Conservation (phyloP, 768 basidiomycete genomes). For the Pulveroboletus sp. region DNA sequence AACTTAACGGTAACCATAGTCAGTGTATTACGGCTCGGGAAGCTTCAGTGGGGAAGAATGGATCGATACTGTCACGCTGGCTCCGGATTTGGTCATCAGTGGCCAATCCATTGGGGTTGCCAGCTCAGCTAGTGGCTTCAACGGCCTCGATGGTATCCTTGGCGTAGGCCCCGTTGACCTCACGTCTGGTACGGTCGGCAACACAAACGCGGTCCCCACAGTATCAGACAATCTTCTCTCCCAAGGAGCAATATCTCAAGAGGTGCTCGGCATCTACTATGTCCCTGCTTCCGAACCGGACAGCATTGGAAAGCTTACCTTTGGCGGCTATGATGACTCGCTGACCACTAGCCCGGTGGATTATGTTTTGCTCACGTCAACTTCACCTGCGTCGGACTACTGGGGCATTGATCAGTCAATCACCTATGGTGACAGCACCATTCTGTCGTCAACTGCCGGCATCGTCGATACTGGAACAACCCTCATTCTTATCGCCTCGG, state of each 20-base stretch:
- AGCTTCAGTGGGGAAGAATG: slow-evolving; percentile 6
- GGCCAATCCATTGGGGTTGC: slow-evolving; percentile 36
- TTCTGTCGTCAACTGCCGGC: slow-evolving; percentile 10
- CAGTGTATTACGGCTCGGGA: not conserved
- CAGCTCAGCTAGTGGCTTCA: slow-evolving; percentile 21
- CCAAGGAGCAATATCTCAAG: slow-evolving; percentile 26
- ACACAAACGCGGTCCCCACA: slow-evolving; percentile 2
- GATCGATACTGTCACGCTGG: not conserved
- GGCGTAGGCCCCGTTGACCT: slow-evolving; percentile 33
- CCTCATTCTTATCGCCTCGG: not conserved
- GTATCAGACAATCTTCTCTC: slow-evolving; percentile 27
- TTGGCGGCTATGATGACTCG: slow-evolving; percentile 19
- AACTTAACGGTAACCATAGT: not conserved
- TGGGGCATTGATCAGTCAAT: slow-evolving; percentile 32
- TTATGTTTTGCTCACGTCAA: slow-evolving; percentile 23
- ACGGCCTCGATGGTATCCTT: slow-evolving; percentile 38
- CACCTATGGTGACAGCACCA: slow-evolving; percentile 16
- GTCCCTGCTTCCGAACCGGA: slow-evolving; percentile 17
- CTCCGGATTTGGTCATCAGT: not conserved
- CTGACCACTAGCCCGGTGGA: slow-evolving; percentile 17
- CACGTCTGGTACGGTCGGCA: slow-evolving; percentile 24
- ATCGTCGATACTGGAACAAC: slow-evolving; percentile 1
- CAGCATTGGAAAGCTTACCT: slow-evolving; percentile 22
- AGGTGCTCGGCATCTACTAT: slow-evolving; percentile 31
- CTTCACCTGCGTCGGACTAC: slow-evolving; percentile 20